Conservation (phyloP, 139 green algal species). For the Parachlorella kessleri region DNA sequence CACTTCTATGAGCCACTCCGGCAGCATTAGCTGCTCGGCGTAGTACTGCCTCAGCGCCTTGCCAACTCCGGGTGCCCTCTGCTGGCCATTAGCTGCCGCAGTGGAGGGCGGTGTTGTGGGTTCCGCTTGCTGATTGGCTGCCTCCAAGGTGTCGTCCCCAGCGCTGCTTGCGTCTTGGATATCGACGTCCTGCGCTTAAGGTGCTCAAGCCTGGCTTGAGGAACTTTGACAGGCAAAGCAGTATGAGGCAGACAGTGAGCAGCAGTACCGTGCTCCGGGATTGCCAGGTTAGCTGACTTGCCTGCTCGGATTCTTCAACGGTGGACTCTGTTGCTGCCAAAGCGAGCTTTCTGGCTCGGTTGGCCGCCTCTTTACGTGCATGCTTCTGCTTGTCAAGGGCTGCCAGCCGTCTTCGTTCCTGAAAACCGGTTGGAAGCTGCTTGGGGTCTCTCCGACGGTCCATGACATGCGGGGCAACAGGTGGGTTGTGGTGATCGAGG, state of each 20-base stretch:
- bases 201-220: background rate
- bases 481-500: too few relatives aligned
- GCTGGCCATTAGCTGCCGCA: constrained; percentile 9
- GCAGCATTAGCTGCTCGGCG: constrained; percentile 80
- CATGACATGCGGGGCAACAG: background rate
- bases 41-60: constrained; percentile 43
- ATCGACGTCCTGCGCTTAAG: background rate
- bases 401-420: constrained; percentile 44
- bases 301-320: background rate
- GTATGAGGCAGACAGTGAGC: background rate
- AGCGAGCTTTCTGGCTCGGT: constrained; percentile 28
- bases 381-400: constrained; percentile 46
- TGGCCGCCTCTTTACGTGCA: constrained; percentile 23
- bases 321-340: constrained; percentile 1
- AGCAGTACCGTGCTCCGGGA: too few relatives aligned
- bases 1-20: constrained; percentile 91
- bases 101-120: background rate
- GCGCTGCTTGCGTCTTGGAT: background rate
- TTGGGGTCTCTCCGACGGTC: constrained; percentile 9
- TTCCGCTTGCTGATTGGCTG: background rate
- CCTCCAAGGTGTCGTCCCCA: too few relatives aligned
- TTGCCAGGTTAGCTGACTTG: background rate
- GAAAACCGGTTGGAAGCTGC: constrained; percentile 10
- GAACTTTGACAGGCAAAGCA: too few relatives aligned
- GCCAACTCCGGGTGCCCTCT: background rate